A percentile compares a stretch with the other conserved stretches of the same genome.
These are phyloP conservation scores for Gymnopus androsaceus DNA, from an alignment of 1,284 basidiomycete genomes.

Conservation along the genomic window DNA sequence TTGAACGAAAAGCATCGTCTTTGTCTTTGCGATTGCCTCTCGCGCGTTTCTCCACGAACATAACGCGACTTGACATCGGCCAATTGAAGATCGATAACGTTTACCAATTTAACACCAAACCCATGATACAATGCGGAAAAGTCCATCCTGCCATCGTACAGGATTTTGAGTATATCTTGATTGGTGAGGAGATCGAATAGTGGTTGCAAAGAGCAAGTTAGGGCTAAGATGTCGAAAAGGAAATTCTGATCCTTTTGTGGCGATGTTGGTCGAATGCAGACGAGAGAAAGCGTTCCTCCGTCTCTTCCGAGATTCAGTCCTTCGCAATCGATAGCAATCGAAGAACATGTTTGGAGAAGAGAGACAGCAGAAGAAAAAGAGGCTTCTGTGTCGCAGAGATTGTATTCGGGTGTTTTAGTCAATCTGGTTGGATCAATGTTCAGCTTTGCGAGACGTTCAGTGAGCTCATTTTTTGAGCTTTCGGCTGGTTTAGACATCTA, in stretches of 20 bases:
- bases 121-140: constrained; percentile 8
- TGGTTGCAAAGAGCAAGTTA: neutral
- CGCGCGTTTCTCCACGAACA: neutral
- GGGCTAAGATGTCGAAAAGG: constrained; percentile 8
- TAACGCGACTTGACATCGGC: constrained; percentile 11
- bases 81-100: constrained; percentile 13
- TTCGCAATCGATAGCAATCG: constrained; percentile 15
- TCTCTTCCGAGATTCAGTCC: constrained; percentile 11
- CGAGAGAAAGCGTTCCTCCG: constrained; percentile 12
- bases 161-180: constrained; percentile 1
- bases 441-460: neutral
- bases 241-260: neutral
- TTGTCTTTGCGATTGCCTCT: neutral
- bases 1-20: constrained; percentile 6
- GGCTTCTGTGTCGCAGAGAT: neutral
- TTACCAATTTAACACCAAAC: neutral
- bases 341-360: neutral
- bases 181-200: constrained; percentile 1
- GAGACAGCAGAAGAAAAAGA: neutral
- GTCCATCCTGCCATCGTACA: constrained; percentile 16
- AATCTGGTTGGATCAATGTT: neutral
- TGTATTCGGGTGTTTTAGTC: neutral
- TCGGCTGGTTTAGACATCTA: no score
- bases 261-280: constrained; percentile 4
- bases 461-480: neutral